Evolutionary conservation across 495 filamentous ascomycete genomes (phyloP).

Genomic region (Glonium stellatum): DNA sequence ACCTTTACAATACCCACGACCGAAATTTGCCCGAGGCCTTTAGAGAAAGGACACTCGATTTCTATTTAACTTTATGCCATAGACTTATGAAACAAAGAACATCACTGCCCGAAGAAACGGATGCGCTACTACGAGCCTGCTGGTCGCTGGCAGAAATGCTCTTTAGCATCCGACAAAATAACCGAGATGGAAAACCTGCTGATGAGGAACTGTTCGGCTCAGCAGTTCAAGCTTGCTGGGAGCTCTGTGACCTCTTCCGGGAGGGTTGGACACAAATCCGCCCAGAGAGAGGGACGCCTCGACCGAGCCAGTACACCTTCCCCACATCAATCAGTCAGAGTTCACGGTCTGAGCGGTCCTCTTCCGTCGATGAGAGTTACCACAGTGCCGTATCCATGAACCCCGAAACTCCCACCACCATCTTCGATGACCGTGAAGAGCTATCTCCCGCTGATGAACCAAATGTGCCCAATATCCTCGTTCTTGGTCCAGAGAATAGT

Average conservation of each 20-base stretch:
- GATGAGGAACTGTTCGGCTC: constrained; percentile 81
- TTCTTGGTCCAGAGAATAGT: constrained; percentile 57
- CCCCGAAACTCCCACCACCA: constrained; percentile 85
- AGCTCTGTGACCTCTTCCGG: constrained; percentile 86
- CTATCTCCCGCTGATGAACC: constrained; percentile 69
- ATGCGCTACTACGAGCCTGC: constrained; percentile 75
- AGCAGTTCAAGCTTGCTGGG: constrained; percentile 90
- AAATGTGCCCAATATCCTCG: constrained; percentile 72
- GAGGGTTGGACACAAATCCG: constrained; percentile 88
- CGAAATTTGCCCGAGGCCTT: constrained; percentile 79
- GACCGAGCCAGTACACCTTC: constrained; percentile 72
- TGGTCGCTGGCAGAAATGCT: constrained; percentile 92
- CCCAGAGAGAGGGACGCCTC: constrained; percentile 79
- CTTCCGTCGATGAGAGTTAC: constrained; percentile 32
- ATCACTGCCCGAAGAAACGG: constrained; percentile 68
- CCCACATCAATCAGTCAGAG: constrained; percentile 27
- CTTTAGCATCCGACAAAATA: constrained; percentile 82
- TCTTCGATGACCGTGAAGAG: constrained; percentile 77
- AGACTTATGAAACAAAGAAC: constrained; percentile 88
- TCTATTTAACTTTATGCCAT: constrained; percentile 89
- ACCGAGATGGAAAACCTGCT: constrained; percentile 59
- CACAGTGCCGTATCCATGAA: constrained; percentile 29
- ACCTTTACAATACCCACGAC: constrained; percentile 87
- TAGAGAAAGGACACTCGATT: constrained; percentile 81
- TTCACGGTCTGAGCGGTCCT: constrained; percentile 40